These are phyloP conservation scores for Spergularia bocconei DNA, from an alignment of 148 eudicot genomes.

Conservation along the genomic window DNA sequence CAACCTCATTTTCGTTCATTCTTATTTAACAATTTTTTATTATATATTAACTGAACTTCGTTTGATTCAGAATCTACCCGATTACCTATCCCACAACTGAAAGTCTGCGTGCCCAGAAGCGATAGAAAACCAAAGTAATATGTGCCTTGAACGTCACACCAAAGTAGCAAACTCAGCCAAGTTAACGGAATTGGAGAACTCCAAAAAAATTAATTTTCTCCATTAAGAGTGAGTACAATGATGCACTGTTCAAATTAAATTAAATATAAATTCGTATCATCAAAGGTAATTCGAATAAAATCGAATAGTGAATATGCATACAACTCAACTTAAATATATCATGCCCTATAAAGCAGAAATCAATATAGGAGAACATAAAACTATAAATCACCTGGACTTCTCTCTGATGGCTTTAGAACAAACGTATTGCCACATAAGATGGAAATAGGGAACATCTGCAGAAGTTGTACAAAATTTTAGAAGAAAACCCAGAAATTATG, in stretches of 20 bases:
- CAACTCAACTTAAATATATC: background rate
- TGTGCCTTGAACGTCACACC: too few species aligned
- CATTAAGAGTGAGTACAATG: too few species aligned
- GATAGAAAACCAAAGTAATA: too few species aligned
- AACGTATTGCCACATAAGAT: conserved; percentile 66
- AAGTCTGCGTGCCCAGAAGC: too few species aligned
- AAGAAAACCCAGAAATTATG: background rate
- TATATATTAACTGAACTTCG: too few species aligned
- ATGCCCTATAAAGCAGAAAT: background rate
- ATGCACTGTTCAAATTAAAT: background rate
- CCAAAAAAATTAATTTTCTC: too few species aligned
- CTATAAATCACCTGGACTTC: conserved; percentile 52
- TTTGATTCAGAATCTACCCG: too few species aligned
- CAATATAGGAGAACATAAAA: conserved; percentile 9
- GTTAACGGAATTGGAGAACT: too few species aligned
- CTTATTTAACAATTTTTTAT: too few species aligned
- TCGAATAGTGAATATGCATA: background rate
- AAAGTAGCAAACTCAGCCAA: too few species aligned
- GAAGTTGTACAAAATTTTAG: background rate
- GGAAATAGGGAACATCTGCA: conserved; percentile 77
- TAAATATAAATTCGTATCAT: background rate
- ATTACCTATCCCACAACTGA: too few species aligned
- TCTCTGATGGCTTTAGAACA: conserved; percentile 68
- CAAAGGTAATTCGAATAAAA: background rate
- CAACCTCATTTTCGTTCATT: too few species aligned